These are phyloP conservation scores for Trichoderma arundinaceum DNA, from an alignment of 2,329 filamentous ascomycete genomes.

Conservation along the genomic window DNA sequence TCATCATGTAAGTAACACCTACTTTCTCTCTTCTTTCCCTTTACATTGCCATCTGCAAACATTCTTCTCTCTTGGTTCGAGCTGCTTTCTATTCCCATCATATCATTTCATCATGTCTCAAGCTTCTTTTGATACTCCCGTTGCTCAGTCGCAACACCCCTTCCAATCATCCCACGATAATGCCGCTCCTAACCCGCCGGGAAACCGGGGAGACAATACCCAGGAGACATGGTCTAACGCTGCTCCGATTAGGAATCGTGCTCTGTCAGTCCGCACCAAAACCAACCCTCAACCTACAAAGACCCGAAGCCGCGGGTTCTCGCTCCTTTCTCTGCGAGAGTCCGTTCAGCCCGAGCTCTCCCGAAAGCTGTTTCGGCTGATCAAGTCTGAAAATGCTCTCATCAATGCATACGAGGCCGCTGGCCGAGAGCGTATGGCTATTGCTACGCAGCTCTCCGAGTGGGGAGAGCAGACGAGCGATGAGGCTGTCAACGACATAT, in stretches of 20 bases:
- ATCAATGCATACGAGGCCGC: constrained; percentile 85
- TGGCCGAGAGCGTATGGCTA: constrained; percentile 79
- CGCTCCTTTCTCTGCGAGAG: constrained; percentile 83
- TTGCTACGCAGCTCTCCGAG: constrained; percentile 90
- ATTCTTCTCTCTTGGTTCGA: neutral
- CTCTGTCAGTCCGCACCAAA: constrained; percentile 73
- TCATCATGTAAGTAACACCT: constrained; percentile 31
- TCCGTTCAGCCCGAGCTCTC: constrained; percentile 86
- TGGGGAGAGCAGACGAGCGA: constrained; percentile 95
- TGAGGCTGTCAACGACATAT: constrained; percentile 84
- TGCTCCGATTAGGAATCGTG: constrained; percentile 66
- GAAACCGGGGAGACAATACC: constrained; percentile 29
- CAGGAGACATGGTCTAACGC: constrained; percentile 39
- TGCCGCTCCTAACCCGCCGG: constrained; percentile 35
- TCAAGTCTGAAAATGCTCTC: constrained; percentile 92
- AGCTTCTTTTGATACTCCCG: constrained; percentile 8
- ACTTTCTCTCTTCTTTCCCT: neutral
- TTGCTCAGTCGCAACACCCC: constrained; percentile 8
- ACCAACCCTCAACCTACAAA: constrained; percentile 39
- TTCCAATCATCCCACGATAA: constrained; percentile 42
- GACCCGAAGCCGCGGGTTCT: constrained; percentile 62
- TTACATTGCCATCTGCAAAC: neutral
- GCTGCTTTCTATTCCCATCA: neutral
- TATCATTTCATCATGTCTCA: constrained; percentile 26
- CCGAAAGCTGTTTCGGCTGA: constrained; percentile 85